These are phyloP conservation scores for Nakazawaea wickerhamii DNA, from an alignment of 805 yeast genomes.

Conservation along the genomic window DNA sequence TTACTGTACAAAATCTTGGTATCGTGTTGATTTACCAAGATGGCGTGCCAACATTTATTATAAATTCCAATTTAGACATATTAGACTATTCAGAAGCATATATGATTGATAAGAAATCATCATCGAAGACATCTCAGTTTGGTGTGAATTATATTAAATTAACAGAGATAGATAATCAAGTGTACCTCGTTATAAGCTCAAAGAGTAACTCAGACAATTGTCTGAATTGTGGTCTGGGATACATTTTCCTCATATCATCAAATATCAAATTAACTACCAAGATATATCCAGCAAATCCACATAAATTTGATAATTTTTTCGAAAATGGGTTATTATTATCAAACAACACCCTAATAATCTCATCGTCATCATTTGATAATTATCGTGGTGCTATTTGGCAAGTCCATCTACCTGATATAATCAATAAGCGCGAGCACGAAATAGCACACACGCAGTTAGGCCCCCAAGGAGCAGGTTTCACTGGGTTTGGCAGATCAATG, in stretches of 20 bases:
- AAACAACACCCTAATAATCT: slow-evolving; percentile 19
- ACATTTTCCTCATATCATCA: slow-evolving; percentile 18
- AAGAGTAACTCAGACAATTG: slow-evolving; percentile 23
- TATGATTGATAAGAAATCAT: slow-evolving; percentile 9
- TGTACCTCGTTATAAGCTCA: slow-evolving; percentile 26
- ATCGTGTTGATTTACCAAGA: slow-evolving; percentile 31
- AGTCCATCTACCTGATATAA: slow-evolving; percentile 21
- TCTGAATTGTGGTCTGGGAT: slow-evolving; percentile 36
- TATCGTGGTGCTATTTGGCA: slow-evolving; percentile 46
- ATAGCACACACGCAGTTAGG: slow-evolving; percentile 23
- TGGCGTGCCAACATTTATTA: slow-evolving; percentile 8
- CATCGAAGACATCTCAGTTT: slow-evolving; percentile 22
- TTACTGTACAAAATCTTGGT: slow-evolving; percentile 35
- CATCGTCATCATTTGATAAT: slow-evolving; percentile 20
- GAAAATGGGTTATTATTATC: slow-evolving; percentile 14
- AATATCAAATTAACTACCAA: neutral
- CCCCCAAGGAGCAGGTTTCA: slow-evolving; percentile 25
- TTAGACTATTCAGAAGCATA: neutral
- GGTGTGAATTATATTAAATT: slow-evolving; percentile 21
- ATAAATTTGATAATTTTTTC: neutral
- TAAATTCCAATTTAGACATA: neutral
- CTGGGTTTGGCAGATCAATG: slow-evolving; percentile 40
- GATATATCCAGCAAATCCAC: slow-evolving; percentile 13
- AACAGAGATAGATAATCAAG: slow-evolving; percentile 16
- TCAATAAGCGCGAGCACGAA: slow-evolving; percentile 7